Percentiles rank a stretch among this genome's conserved stretches.
Conservation (phyloP, 352 stramenopile species). For the Phytophthora citrophthora region DNA sequence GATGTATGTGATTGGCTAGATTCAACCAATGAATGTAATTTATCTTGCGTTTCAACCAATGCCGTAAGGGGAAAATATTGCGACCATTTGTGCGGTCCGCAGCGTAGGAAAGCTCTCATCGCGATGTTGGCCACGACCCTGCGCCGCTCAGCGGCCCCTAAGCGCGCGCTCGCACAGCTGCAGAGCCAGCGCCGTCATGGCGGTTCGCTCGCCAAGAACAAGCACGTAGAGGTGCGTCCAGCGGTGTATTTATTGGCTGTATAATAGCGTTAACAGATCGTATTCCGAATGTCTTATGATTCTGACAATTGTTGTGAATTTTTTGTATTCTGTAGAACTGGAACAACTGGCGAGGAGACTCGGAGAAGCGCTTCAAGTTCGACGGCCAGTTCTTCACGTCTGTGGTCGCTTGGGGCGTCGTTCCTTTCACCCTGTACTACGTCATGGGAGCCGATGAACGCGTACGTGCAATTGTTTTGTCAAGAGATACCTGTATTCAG, state of each 20-base stretch:
- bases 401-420: slow-evolving; percentile 55
- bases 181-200: slow-evolving; percentile 76
- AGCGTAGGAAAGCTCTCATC: slow-evolving; percentile 12
- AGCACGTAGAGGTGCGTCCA: slow-evolving; percentile 74
- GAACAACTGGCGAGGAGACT: slow-evolving; percentile 88
- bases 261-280: neutral
- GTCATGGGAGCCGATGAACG: slow-evolving; percentile 58
- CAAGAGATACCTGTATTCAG: neutral
- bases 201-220: slow-evolving; percentile 83
- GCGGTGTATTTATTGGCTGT: neutral
- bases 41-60: slow-evolving; percentile 27
- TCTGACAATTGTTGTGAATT: slow-evolving; percentile 8
- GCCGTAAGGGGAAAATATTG: slow-evolving; percentile 2
- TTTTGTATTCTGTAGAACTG: slow-evolving; percentile 58
- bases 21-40: slow-evolving; percentile 6
- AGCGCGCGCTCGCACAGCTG: slow-evolving; percentile 50
- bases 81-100: slow-evolving; percentile 26
- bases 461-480: slow-evolving; percentile 45
- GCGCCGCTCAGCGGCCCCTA: slow-evolving; percentile 48
- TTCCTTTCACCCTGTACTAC: slow-evolving; percentile 75
- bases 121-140: slow-evolving; percentile 60
- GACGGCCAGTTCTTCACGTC: slow-evolving; percentile 69
- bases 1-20: slow-evolving; percentile 1
- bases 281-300: neutral
- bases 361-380: slow-evolving; percentile 85